Evolutionary conservation across 140 eudicot species (phyloP), one percentile per base, ranked within the genome.

Genomic region (Senecio squalidus): DNA sequence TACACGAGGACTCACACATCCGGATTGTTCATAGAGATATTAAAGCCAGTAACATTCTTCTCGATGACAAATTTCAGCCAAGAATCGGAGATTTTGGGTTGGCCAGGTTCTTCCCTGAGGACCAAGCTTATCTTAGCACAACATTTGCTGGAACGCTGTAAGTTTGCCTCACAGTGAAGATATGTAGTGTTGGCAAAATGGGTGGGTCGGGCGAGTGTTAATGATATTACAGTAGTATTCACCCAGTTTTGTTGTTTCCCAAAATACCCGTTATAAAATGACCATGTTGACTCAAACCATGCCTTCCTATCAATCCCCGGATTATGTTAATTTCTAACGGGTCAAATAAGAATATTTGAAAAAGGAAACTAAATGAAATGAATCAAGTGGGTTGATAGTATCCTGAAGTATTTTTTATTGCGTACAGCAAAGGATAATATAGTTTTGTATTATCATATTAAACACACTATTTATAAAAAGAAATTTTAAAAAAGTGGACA

Each of bases 101-200:
- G 63, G 95, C 95, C 52, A 67, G 92, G 55, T 83, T 86, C 75
- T 86, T 83, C 76, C 95, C 95, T 3, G 92, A 86, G 60, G 95
- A 83, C 58, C 95, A 83, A 62, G 81, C 93, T 71, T 83, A 80
- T 80, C 88, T 86, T 69, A 86, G 92, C 77, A 82, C 95, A 5
- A 74, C 80, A 17, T 85, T 85, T 68, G 95, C 95, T 0, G 95
- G 95, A 71, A 85, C 95, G 33, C 66, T 85, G 94, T 81, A 76
- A 75, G 94, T 70, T 4, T 52, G 65, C 43, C 23, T 29, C 40
- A 31, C 5, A 40, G 22, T 34, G 43, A 66, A 27, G 34, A 59
- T 43, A 20, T 31, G 55, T 44, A 26, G 13, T 29, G 45, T 22
- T 64, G 29, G 22, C 10, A 65, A 39, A 25, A 52, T 27, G 21